Percentiles rank a stretch among this genome's conserved stretches.
These are phyloP conservation scores for Termitomyces sp. DNA, from an alignment of 768 basidiomycete genomes.

Conservation along the genomic window DNA sequence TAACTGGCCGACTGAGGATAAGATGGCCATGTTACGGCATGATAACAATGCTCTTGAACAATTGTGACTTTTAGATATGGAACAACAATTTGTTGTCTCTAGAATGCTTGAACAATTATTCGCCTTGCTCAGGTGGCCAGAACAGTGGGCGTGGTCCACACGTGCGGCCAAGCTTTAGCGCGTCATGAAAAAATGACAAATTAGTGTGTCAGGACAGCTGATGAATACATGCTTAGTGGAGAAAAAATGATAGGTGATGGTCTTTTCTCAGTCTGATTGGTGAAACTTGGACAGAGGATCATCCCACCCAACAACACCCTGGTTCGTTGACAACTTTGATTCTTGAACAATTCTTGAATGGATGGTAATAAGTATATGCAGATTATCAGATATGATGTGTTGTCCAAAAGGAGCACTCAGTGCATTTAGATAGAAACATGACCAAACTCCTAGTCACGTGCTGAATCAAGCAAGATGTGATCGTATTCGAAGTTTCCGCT, in stretches of 20 bases:
- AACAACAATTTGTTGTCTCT: neutral
- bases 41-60: constrained; percentile 3
- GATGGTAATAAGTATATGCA: neutral
- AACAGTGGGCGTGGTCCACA: neutral
- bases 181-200: neutral
- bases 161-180: neutral
- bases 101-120: neutral
- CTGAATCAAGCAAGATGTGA: too few relatives aligned
- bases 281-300: neutral
- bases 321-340: neutral
- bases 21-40: neutral
- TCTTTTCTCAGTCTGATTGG: too few relatives aligned
- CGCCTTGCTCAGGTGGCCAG: neutral
- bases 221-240: neutral
- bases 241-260: too few relatives aligned
- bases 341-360: too few relatives aligned
- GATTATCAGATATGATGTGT: too few relatives aligned
- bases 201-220: too few relatives aligned
- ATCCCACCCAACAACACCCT: neutral
- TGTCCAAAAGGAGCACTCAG: neutral
- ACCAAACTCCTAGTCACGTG: neutral
- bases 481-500: neutral
- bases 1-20: constrained; percentile 1
- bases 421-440: neutral
- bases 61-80: neutral